Conservation (phyloP, 2,329 filamentous ascomycete species). For the Ophiocordyceps camponoti-leonardi region DNA sequence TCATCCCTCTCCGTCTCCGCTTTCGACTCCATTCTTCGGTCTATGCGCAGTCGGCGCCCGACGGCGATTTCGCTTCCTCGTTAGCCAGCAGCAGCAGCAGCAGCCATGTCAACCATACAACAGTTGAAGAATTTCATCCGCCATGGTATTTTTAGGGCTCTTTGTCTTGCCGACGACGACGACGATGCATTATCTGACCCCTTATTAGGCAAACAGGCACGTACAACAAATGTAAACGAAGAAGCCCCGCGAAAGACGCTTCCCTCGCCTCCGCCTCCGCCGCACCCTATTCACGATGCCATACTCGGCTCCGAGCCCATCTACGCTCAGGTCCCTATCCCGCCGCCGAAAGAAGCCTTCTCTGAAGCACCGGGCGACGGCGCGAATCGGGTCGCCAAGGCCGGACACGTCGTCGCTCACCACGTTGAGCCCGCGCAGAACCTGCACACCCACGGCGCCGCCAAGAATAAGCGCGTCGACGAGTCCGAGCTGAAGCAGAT, state of each 20-base stretch:
- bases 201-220: slow-evolving; percentile 65
- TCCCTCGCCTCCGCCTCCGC: slow-evolving; percentile 26
- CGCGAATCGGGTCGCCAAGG: slow-evolving; percentile 52
- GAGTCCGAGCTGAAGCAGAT: slow-evolving; percentile 67
- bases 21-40: neutral
- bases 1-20: neutral
- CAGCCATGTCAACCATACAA: slow-evolving; percentile 58
- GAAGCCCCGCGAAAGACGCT: slow-evolving; percentile 36
- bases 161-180: neutral
- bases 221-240: slow-evolving; percentile 36
- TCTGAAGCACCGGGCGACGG: slow-evolving; percentile 41
- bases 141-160: slow-evolving; percentile 39
- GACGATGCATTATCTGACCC: neutral
- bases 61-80: slow-evolving; percentile 3
- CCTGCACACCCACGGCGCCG: slow-evolving; percentile 11
- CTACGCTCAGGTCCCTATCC: slow-evolving; percentile 14
- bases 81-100: neutral
- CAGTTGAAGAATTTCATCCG: slow-evolving; percentile 97
- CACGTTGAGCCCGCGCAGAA: slow-evolving; percentile 45
- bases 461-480: slow-evolving; percentile 21
- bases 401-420: slow-evolving; percentile 46
- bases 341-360: slow-evolving; percentile 35
- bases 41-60: slow-evolving; percentile 4
- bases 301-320: slow-evolving; percentile 31
- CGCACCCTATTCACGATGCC: slow-evolving; percentile 33